These are phyloP conservation scores for Ampelomyces quisqualis DNA, from an alignment of 2,329 filamentous ascomycete genomes.

Conservation along the genomic window DNA sequence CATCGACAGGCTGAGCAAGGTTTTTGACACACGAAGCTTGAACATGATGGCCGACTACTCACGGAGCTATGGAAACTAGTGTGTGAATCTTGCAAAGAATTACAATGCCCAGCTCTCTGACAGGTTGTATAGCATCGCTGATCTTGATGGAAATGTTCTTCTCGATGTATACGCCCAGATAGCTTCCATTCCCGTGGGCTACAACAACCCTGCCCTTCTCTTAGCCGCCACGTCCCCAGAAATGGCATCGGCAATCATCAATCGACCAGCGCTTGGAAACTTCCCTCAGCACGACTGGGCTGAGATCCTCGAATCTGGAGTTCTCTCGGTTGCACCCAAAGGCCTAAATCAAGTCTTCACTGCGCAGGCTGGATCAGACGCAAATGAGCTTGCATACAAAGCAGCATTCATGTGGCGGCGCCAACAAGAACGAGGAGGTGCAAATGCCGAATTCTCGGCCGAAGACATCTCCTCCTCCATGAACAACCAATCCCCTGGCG, in stretches of 20 bases:
- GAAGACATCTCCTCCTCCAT: slow-evolving; percentile 75
- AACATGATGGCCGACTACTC: slow-evolving; percentile 57
- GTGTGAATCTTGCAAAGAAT: slow-evolving; percentile 12
- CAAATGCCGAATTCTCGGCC: slow-evolving; percentile 73
- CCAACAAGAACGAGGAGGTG: slow-evolving; percentile 76
- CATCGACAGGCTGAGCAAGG: slow-evolving; percentile 69
- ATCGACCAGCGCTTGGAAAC: slow-evolving; percentile 85
- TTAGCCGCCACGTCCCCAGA: slow-evolving; percentile 71
- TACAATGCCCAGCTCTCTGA: slow-evolving; percentile 4
- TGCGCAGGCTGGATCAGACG: slow-evolving; percentile 83
- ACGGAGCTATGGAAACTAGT: slow-evolving; percentile 69
- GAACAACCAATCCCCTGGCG: slow-evolving; percentile 77
- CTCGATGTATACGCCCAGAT: slow-evolving; percentile 88
- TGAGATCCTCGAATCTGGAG: slow-evolving; percentile 72
- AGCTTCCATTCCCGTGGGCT: slow-evolving; percentile 86
- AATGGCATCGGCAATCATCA: slow-evolving; percentile 79
- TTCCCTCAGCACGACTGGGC: slow-evolving; percentile 87
- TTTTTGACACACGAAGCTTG: slow-evolving; percentile 82
- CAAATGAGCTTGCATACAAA: slow-evolving; percentile 94
- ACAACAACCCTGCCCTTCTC: slow-evolving; percentile 80
- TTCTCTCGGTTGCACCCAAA: slow-evolving; percentile 79
- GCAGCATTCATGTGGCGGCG: slow-evolving; percentile 92
- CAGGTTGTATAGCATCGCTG: slow-evolving; percentile 53
- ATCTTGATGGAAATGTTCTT: slow-evolving; percentile 69
- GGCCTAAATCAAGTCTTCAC: slow-evolving; percentile 89